A percentile compares a stretch with the other conserved stretches of the same genome.
These are phyloP conservation scores for Talaromyces sp. DNA, from an alignment of 2,329 filamentous ascomycete species.

Conservation along the genomic window DNA sequence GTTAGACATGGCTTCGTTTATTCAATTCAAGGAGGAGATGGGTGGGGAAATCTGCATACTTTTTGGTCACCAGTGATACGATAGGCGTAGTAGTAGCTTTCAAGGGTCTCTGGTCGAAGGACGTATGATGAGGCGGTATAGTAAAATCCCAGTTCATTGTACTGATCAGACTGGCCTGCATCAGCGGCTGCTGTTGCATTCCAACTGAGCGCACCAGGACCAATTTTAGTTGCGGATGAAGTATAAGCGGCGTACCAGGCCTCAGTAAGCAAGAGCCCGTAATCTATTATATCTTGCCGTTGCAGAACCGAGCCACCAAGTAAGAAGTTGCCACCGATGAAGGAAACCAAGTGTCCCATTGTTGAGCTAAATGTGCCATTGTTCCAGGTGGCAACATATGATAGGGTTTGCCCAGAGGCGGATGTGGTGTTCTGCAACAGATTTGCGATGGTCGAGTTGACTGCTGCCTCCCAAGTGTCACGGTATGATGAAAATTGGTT, in stretches of 20 bases:
- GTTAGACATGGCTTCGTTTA: too few species aligned
- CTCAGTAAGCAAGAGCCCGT: slow-evolving; percentile 65
- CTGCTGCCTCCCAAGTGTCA: slow-evolving; percentile 69
- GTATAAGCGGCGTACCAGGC: slow-evolving; percentile 70
- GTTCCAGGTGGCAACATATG: slow-evolving; percentile 56
- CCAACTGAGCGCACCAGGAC: slow-evolving; percentile 68
- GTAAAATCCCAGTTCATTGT: slow-evolving; percentile 64
- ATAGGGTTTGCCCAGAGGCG: slow-evolving; percentile 58
- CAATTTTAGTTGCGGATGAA: slow-evolving; percentile 63
- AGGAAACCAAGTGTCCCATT: slow-evolving; percentile 59
- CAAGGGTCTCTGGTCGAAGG: slow-evolving; percentile 73
- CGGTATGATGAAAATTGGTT: slow-evolving; percentile 58
- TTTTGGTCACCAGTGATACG: slow-evolving; percentile 66
- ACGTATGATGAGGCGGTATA: slow-evolving; percentile 57
- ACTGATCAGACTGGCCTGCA: slow-evolving; percentile 51
- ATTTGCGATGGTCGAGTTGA: slow-evolving; percentile 67
- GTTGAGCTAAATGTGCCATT: slow-evolving; percentile 32
- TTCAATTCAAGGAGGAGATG: background rate
- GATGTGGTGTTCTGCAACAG: slow-evolving; percentile 53
- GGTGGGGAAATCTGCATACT: slow-evolving; percentile 15
- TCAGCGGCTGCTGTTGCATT: slow-evolving; percentile 43
- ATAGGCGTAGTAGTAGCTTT: slow-evolving; percentile 83
- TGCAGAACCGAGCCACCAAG: slow-evolving; percentile 69
- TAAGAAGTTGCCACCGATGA: slow-evolving; percentile 79
- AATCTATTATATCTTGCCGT: slow-evolving; percentile 62